These are phyloP conservation scores for Tetracladium setigerum DNA, from an alignment of 495 filamentous ascomycete species.

Conservation along the genomic window DNA sequence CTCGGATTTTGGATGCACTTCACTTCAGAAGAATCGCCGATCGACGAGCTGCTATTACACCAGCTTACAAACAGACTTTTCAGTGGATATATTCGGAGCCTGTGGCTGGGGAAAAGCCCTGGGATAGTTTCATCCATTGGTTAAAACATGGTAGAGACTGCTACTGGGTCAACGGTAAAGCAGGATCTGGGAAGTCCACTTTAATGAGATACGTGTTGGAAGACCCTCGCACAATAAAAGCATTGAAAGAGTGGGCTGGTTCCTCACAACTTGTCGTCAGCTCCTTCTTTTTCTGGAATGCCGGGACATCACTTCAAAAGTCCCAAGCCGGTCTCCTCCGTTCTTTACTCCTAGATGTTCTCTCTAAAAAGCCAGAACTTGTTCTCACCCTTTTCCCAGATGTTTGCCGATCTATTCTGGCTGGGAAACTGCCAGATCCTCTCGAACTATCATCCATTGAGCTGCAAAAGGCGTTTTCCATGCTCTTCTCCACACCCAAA, in stretches of 20 bases:
- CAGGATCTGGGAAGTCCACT: slow-evolving; percentile 34
- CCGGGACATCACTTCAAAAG: slow-evolving; percentile 29
- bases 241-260: not conserved
- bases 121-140: slow-evolving; percentile 27
- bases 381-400: slow-evolving; percentile 4
- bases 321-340: slow-evolving; percentile 34
- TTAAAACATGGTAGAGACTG: slow-evolving; percentile 19
- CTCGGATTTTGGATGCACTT: slow-evolving; percentile 19
- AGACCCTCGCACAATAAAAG: slow-evolving; percentile 22
- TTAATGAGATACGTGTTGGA: slow-evolving; percentile 39
- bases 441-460: no score
- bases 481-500: no score
- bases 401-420: not conserved
- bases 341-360: slow-evolving; percentile 30
- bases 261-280: not conserved
- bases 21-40: slow-evolving; percentile 18
- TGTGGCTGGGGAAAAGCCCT: not conserved
- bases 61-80: slow-evolving; percentile 23
- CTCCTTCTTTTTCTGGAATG: slow-evolving; percentile 34
- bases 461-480: no score
- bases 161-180: slow-evolving; percentile 35
- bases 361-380: slow-evolving; percentile 14
- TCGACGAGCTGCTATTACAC: slow-evolving; percentile 17
- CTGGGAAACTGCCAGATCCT: no score
- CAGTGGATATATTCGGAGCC: slow-evolving; percentile 22